Evolutionary conservation across 805 yeast species (phyloP).

Genomic region (Candida cerambycidarum): DNA sequence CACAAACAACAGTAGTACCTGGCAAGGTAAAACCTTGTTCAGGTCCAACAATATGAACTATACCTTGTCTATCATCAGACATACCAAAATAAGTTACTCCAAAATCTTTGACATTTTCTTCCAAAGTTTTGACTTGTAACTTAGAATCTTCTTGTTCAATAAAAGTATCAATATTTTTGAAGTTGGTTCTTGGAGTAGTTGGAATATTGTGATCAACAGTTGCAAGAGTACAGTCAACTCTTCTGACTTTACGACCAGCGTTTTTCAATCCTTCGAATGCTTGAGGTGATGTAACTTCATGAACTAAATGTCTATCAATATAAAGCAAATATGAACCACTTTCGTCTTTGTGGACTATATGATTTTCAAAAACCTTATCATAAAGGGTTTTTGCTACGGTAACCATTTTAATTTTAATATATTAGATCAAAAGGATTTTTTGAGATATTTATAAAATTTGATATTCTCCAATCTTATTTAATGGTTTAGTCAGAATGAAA

Average conservation of each 20-base stretch:
- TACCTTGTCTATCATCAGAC: slow-evolving; percentile 94
- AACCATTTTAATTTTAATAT: slow-evolving; percentile 12
- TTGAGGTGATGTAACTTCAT: slow-evolving; percentile 98
- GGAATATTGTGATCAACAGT: slow-evolving; percentile 98
- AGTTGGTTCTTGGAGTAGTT: slow-evolving; percentile 78
- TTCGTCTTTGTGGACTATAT: slow-evolving; percentile 85
- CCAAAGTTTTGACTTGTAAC: slow-evolving; percentile 88
- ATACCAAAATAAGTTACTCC: slow-evolving; percentile 92
- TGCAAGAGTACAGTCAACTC: slow-evolving; percentile 90
- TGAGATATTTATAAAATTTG: background rate
- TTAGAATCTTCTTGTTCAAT: slow-evolving; percentile 90
- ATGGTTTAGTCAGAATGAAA: slow-evolving; percentile 1
- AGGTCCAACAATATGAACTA: slow-evolving; percentile 98
- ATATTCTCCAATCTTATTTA: slow-evolving; percentile 3
- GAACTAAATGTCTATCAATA: slow-evolving; percentile 96
- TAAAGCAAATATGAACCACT: slow-evolving; percentile 83
- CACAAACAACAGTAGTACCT: slow-evolving; percentile 98
- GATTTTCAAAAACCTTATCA: slow-evolving; percentile 96
- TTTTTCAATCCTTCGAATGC: slow-evolving; percentile 93
- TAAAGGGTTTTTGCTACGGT: slow-evolving; percentile 69
- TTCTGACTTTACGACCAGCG: slow-evolving; percentile 87
- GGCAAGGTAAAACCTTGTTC: slow-evolving; percentile 99
- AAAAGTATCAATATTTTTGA: slow-evolving; percentile 72
- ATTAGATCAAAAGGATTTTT: slow-evolving; percentile 10
- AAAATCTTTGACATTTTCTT: slow-evolving; percentile 87